These are phyloP conservation scores for Paramecium sexaurelia DNA, from an alignment of 73 alveolate species.

Conservation along the genomic window DNA sequence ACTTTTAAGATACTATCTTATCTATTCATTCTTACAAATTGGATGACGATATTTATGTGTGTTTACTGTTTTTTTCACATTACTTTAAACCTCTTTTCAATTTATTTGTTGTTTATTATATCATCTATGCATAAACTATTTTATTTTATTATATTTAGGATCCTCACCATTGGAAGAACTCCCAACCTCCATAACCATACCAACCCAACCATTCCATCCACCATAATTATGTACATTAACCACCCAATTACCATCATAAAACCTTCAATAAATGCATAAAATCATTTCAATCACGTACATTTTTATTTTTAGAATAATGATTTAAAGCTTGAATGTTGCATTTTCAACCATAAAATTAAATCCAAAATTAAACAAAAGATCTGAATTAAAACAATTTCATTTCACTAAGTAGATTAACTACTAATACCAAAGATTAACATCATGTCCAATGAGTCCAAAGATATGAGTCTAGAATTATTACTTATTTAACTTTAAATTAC, in stretches of 20 bases:
- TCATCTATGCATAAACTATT: slow-evolving; percentile 36
- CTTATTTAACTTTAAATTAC: neutral
- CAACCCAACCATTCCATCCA: slow-evolving; percentile 12
- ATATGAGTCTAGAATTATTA: neutral
- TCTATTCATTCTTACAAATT: neutral
- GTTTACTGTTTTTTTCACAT: neutral
- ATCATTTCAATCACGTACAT: neutral
- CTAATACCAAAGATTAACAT: neutral
- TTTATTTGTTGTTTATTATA: neutral
- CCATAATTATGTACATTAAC: neutral
- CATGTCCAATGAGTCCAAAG: neutral
- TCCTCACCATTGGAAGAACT: slow-evolving; percentile 13
- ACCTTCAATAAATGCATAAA: neutral
- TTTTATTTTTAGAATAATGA: neutral
- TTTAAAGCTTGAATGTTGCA: neutral
- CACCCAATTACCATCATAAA: neutral
- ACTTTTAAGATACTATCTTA: neutral
- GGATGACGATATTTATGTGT: slow-evolving; percentile 5
- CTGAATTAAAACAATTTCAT: neutral
- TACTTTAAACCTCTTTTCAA: neutral
- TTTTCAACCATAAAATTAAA: neutral
- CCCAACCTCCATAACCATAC: slow-evolving; percentile 28
- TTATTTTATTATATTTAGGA: slow-evolving; percentile 16
- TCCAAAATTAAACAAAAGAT: neutral
- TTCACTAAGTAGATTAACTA: neutral